Conservation (phyloP, 2,329 filamentous ascomycete species). For the Zymoseptoria crescenta region DNA sequence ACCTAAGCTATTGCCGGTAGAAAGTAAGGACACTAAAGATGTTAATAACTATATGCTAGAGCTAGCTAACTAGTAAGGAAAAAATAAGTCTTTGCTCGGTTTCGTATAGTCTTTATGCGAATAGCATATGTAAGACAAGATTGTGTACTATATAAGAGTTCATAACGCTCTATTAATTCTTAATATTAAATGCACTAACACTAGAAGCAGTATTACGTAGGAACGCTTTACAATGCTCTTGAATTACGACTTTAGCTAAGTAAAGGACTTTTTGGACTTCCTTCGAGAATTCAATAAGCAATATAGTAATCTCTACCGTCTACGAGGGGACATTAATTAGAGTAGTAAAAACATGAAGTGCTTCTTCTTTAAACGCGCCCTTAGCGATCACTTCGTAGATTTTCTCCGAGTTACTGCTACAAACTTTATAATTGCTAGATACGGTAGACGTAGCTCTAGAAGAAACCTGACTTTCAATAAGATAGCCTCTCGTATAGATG, state of each 20-base stretch:
- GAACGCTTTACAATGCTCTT: neutral
- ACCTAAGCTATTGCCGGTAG: neutral
- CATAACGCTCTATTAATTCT: neutral
- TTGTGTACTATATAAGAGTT: neutral
- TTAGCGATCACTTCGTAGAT: too few species aligned
- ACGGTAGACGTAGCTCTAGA: too few species aligned
- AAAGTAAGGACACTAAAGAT: neutral
- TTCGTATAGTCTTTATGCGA: neutral
- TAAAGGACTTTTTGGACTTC: neutral
- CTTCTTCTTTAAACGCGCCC: too few species aligned
- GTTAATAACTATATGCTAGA: neutral
- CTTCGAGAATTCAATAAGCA: neutral
- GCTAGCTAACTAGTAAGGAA: neutral
- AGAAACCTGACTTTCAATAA: too few species aligned
- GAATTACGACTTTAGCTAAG: neutral
- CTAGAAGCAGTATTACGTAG: neutral
- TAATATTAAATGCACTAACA: neutral
- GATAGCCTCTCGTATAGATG: too few species aligned
- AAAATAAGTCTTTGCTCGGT: neutral
- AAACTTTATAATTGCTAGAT: too few species aligned
- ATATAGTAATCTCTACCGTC: too few species aligned
- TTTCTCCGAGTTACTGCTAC: too few species aligned
- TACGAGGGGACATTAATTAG: too few species aligned
- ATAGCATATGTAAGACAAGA: neutral
- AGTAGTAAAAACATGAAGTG: too few species aligned